A percentile compares a stretch with the other conserved stretches of the same genome.
Conservation (phyloP, 2,329 filamentous ascomycete genomes). For the Colletotrichum truncatum region DNA sequence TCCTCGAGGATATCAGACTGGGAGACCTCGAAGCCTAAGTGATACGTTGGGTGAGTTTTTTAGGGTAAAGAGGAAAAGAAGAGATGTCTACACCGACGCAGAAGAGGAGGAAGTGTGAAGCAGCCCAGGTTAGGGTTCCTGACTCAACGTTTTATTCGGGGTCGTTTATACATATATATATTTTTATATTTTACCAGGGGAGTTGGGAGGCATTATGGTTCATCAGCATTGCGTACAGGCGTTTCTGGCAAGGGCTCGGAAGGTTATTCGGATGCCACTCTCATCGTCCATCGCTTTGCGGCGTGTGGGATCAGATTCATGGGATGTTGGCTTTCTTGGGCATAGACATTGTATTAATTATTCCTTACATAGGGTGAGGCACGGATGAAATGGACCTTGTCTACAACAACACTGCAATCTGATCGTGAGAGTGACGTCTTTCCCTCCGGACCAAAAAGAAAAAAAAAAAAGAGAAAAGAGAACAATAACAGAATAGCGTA, state of each 20-base stretch:
- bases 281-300: constrained; percentile 12
- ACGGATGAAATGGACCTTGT: neutral
- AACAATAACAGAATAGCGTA: too few relatives aligned
- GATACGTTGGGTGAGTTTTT: constrained; percentile 52
- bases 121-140: neutral
- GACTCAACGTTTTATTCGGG: neutral
- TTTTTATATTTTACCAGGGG: neutral
- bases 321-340: neutral
- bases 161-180: too few relatives aligned
- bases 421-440: too few relatives aligned
- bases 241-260: constrained; percentile 25
- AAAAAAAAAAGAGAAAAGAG: too few relatives aligned
- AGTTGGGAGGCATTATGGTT: constrained; percentile 8
- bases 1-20: constrained; percentile 31
- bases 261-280: constrained; percentile 7
- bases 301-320: neutral
- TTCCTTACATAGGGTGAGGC: neutral
- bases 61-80: constrained; percentile 43
- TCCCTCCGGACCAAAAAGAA: too few relatives aligned
- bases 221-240: constrained; percentile 30
- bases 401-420: neutral
- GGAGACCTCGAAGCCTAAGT: constrained; percentile 50
- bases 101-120: constrained; percentile 23
- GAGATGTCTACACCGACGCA: constrained; percentile 31
- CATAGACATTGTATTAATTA: constrained; percentile 4